A percentile compares a stretch with the other conserved stretches of the same genome.
These are phyloP conservation scores for Saccharomyces hybrid DNA, from an alignment of 1,139 yeast genomes.

Conservation along the genomic window DNA sequence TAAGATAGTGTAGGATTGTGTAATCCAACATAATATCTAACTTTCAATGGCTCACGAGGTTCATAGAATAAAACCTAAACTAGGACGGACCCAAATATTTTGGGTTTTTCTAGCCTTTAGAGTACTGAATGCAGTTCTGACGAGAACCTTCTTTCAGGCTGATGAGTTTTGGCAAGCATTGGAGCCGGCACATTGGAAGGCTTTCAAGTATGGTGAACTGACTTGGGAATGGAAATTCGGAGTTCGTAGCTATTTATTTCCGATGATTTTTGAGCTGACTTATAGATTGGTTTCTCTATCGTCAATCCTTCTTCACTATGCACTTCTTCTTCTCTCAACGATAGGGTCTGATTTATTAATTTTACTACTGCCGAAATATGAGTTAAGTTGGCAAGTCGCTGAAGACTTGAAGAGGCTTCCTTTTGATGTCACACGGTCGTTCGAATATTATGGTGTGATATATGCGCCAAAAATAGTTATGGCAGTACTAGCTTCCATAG, in stretches of 20 bases:
- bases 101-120: conserved; percentile 35
- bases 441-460: conserved; percentile 34
- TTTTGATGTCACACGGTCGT: conserved; percentile 2
- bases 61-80: background rate
- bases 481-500: conserved; percentile 62
- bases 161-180: conserved; percentile 92
- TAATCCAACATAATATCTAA: background rate
- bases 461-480: conserved; percentile 59
- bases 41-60: background rate
- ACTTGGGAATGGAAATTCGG: conserved; percentile 94
- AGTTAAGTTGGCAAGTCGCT: conserved; percentile 26
- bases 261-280: conserved; percentile 47
- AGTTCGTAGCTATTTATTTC: conserved; percentile 74
- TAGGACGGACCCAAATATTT: background rate
- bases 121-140: conserved; percentile 53
- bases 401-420: conserved; percentile 9
- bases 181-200: conserved; percentile 79
- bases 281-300: conserved; percentile 15
- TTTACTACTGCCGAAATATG: conserved; percentile 4
- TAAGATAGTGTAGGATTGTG: background rate
- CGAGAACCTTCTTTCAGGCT: conserved; percentile 81
- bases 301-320: background rate
- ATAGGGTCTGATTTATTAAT: conserved; percentile 3
- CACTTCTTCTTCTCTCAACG: background rate
- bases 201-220: conserved; percentile 71